Base-by-base conservation (phyloP, 106 monocot genomes). In the Dendrobium chrysotoxum region DNA sequence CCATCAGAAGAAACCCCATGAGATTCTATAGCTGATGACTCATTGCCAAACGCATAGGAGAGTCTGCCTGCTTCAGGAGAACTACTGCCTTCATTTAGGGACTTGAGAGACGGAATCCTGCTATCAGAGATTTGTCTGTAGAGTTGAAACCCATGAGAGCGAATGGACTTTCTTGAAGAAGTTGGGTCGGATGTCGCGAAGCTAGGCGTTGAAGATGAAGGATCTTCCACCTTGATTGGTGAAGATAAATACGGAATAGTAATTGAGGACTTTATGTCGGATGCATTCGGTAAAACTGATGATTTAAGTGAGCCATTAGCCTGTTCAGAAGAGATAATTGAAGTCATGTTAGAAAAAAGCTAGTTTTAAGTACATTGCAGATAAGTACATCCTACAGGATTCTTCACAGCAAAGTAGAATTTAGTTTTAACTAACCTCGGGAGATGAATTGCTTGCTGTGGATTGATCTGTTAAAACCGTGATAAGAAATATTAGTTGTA, bases 1-100 rank as follows among this genome's bases (percentile, higher is more conserved):
- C 88, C 86, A 81, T 98, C 92, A 42, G 92, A 96, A 35, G 93
- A 90, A 21, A 82, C 89, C 44, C 86, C 85, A 44, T 88, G 87
- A 45, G 90, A 89, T 65, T 84, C 93, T 82, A 77, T 80, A 28
- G 78, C 53, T 30, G 91, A 86, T 39, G 84, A 55, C 70, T 84
- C 91, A 82, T 85, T 87, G 81, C 85, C 83, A 26, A 88, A 77
- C 39, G 85, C 82, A 55, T 81, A 81, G 1, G 87, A 86, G 7
- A 78, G 80, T 40, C 79, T 75, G 25, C 72, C 78, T 47, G 53
- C 81, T 79, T 89, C 87, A 21, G 86, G 81, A 54, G 85, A 90
- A 57, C 80, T 82, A 46, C 79, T 81, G 28, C 77, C 82, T 78
- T 92, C 87, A 42, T 90, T 85, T 8, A 81, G 80, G 67, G 89